phyloP scores from a whole-genome alignment of 176 grass and related monocot genomes.

The Zea luxurians region DNA sequence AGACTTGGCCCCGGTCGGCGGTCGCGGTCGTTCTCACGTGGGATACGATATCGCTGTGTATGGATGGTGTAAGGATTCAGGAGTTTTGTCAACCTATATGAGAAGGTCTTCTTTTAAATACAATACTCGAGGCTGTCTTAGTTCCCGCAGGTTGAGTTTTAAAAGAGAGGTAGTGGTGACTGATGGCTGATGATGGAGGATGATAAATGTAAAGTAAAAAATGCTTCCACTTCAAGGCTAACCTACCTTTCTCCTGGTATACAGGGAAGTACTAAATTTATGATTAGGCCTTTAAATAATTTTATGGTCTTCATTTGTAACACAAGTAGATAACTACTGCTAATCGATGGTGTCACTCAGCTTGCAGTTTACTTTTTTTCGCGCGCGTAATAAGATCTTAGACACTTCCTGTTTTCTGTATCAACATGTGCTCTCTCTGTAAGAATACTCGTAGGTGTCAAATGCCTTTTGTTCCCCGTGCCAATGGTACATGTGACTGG shows the following conservation, averaged over 20 bases:
- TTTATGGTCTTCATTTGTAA: neutral
- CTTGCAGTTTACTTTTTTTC: neutral
- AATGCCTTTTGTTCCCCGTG: neutral
- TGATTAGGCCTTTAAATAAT: neutral
- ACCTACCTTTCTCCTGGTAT: neutral
- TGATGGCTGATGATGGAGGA: neutral
- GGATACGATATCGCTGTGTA: no score
- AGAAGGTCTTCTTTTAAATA: no score
- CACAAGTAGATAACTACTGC: constrained; percentile 13
- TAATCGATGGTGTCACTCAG: neutral
- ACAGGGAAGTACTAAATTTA: neutral
- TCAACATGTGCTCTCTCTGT: neutral
- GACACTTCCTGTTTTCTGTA: neutral
- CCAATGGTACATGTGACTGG: neutral
- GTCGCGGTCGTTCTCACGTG: no score
- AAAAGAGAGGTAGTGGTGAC: neutral
- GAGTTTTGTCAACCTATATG: no score
- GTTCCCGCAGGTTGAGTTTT: no score
- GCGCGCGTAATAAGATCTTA: neutral
- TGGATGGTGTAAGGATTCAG: no score
- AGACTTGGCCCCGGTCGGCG: no score
- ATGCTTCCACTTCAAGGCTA: neutral
- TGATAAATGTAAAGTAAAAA: neutral
- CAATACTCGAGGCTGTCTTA: no score
- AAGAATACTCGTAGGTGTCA: neutral